Base-by-base conservation (phyloP, 768 basidiomycete species). In the Pleurotus eryngii region DNA sequence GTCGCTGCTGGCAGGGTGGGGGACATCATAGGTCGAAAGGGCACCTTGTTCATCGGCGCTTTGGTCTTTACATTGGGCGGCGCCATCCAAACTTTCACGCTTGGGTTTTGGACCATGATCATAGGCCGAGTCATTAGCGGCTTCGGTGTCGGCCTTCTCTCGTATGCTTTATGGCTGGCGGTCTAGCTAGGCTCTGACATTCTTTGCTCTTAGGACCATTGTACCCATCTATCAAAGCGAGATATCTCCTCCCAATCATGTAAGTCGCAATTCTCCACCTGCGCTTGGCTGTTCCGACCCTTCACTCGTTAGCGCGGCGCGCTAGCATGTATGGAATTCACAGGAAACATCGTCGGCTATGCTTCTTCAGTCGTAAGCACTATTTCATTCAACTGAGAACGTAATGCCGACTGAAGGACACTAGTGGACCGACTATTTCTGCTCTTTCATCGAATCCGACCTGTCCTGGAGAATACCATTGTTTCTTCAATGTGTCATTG, bases 161-260 rank as follows among this genome's bases (percentile, higher is more conserved):
- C 86, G 86, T 89, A 68, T 63, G 83, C 80, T 17, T 22, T 17
- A 38, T 9, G 2, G 11, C 30, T 35, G 30, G 30, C 11, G 30
- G 30, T 35, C 30, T 3, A 35, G 2, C 30, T 11, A 35, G 4
- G 46, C 50, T 49, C 5, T 62, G 38, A 22, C 11, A n/a, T 14
- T n/a, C 9, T 37, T 45, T 39, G 24, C 24, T 26, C 24, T 24
- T 63, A 94, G 92, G 43, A 95, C 92, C n/a, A 94, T 95, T 59
- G 92, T 95, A 26, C 93, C 92, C 12, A 93, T 95, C 57, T 95
- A 94, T 70, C 92, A 97, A 76, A 93, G 91, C 63, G 95, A 98
- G 76, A 93, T 97, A 47, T 95, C 92, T 3, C 95, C 95, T 27
- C 91, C 95, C 2, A 81, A 90, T 63, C 92, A 95, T 74, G 92